phyloP scores from a whole-genome alignment of 140 eudicot genomes.

The Anethum foeniculum region DNA sequence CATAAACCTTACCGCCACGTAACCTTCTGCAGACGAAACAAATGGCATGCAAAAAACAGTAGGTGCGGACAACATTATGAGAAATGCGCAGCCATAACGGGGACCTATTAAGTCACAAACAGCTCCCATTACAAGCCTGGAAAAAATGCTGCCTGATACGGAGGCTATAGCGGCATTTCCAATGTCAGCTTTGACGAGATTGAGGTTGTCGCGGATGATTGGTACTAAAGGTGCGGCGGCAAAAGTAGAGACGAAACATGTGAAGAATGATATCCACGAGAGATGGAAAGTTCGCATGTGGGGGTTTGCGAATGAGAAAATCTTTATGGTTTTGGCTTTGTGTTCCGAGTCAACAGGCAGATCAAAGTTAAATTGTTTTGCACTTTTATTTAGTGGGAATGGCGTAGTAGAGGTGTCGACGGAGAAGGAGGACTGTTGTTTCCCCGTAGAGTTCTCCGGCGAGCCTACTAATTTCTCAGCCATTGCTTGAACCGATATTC shows the following conservation, averaged over 20 bases:
- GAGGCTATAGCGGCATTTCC: conserved; percentile 3
- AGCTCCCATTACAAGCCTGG: conserved; percentile 8
- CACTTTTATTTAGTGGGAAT: neutral
- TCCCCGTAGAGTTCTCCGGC: neutral
- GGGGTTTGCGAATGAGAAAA: conserved; percentile 8
- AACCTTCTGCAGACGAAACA: conserved; percentile 19
- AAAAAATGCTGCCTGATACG: conserved; percentile 8
- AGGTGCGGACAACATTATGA: conserved; percentile 1
- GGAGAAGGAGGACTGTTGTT: neutral
- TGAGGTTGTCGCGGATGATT: conserved; percentile 8
- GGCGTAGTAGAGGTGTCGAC: neutral
- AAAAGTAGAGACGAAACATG: neutral
- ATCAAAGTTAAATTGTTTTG: neutral
- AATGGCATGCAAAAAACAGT: conserved; percentile 13
- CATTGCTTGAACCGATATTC: neutral
- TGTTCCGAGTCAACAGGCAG: conserved; percentile 4
- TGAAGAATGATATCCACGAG: neutral
- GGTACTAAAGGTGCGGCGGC: conserved; percentile 6
- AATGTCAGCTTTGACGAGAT: neutral
- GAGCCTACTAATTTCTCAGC: neutral
- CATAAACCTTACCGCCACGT: conserved; percentile 31
- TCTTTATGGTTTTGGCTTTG: conserved; percentile 1
- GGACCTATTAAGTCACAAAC: conserved; percentile 8
- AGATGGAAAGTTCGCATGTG: conserved; percentile 14
- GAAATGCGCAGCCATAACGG: conserved; percentile 8